These are phyloP conservation scores for Acanthamoeba sp. DNA, from an alignment of 208 protist genomes.

Conservation along the genomic window DNA sequence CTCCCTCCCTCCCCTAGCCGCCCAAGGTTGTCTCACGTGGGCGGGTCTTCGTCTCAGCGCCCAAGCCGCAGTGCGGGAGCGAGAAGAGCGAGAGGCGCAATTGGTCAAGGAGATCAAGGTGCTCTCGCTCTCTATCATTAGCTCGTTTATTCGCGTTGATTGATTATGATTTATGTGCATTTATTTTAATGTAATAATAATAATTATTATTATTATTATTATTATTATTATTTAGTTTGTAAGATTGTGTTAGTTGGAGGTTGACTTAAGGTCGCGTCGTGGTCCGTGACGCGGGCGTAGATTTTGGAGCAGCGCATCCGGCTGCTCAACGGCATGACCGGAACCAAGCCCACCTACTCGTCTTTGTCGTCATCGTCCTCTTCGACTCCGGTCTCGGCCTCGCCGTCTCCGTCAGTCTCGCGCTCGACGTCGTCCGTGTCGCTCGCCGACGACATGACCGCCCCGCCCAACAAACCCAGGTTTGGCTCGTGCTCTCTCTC, in stretches of 20 bases:
- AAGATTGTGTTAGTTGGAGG: too few species aligned
- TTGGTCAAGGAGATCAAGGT: conserved; percentile 59
- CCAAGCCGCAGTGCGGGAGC: not conserved
- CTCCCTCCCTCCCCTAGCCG: too few species aligned
- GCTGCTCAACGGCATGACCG: conserved; percentile 55
- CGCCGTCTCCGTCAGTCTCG: not conserved
- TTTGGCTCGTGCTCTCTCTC: too few species aligned
- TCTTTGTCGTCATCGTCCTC: not conserved
- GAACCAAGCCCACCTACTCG: not conserved
- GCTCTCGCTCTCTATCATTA: too few species aligned
- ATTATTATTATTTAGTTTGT: too few species aligned
- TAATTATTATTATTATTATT: too few species aligned
- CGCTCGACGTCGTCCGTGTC: not conserved
- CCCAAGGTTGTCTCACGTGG: not conserved
- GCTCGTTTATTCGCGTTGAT: too few species aligned
- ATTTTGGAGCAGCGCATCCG: conserved; percentile 64
- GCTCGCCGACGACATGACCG: not conserved
- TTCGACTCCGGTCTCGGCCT: not conserved
- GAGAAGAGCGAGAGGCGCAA: conserved; percentile 40
- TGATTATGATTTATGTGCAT: too few species aligned
- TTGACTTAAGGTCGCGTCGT: too few species aligned
- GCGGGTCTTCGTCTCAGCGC: not conserved
- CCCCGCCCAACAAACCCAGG: too few species aligned
- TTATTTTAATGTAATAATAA: too few species aligned
- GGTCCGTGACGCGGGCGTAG: too few species aligned